A percentile compares a stretch with the other conserved stretches of the same genome.
phyloP scores from a whole-genome alignment of 129 eudicot species.

The Daucus carota region DH1_v3.0 NC_030382.2:35382501-35383000 shows the following conservation, averaged over 20 bases:
- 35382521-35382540: conserved; percentile 11
- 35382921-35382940: not conserved
- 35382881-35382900: not conserved
- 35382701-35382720: not conserved
- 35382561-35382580: not conserved
- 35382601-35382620: conserved; percentile 5
- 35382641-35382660: not conserved
- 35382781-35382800: not conserved
- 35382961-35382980: conserved; percentile 4
- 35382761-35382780: not conserved
- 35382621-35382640: not conserved
- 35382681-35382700: conserved; percentile 10
- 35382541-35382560: conserved; percentile 10
- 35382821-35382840: not conserved
- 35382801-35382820: conserved; percentile 6
- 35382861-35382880: not conserved
- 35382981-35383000: conserved; percentile 8
- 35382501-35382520: conserved; percentile 5
- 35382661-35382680: not conserved
- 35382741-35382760: not conserved
- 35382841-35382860: not conserved
- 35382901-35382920: conserved; percentile 12
- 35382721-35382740: conserved; percentile 12
- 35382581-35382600: conserved; percentile 4
- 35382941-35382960: conserved; percentile 6